Evolutionary conservation across 129 eudicot species (phyloP).

Genomic region (Flaveria ramosissima): DNA sequence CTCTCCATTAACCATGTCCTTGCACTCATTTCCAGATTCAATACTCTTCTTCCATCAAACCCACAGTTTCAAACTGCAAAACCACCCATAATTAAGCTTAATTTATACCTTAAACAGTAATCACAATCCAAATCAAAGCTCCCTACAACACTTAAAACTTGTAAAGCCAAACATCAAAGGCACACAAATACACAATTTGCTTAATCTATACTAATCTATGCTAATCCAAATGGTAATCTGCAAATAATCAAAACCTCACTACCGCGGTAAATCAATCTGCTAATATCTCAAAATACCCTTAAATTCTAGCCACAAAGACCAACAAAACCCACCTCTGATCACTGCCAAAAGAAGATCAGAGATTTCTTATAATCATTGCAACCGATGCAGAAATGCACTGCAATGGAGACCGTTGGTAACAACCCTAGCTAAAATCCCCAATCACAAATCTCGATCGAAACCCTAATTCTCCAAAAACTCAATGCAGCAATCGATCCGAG

Average conservation of each 20-base stretch:
- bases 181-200: conserved; percentile 7
- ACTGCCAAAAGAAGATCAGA: conserved; percentile 33
- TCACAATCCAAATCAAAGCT: conserved; percentile 21
- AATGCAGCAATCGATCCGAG: conserved; percentile 38
- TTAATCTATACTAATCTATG: not conserved
- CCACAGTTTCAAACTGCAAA: conserved; percentile 28
- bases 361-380: conserved; percentile 23
- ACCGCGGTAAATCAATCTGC: too few species aligned
- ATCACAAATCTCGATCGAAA: conserved; percentile 48
- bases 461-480: conserved; percentile 46
- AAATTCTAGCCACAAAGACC: conserved; percentile 4
- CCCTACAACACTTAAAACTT: not conserved
- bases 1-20: conserved; percentile 86
- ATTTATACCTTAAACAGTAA: conserved; percentile 22
- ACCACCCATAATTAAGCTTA: conserved; percentile 28
- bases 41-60: conserved; percentile 35
- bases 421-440: conserved; percentile 43
- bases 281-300: not conserved
- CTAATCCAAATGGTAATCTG: conserved; percentile 25
- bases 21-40: conserved; percentile 68
- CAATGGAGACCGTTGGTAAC: conserved; percentile 4
- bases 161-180: too few species aligned
- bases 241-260: conserved; percentile 16
- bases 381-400: conserved; percentile 18
- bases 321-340: conserved; percentile 21